Evolutionary conservation across 495 filamentous ascomycete genomes (phyloP).

Genomic region (Daldinia loculata): DNA sequence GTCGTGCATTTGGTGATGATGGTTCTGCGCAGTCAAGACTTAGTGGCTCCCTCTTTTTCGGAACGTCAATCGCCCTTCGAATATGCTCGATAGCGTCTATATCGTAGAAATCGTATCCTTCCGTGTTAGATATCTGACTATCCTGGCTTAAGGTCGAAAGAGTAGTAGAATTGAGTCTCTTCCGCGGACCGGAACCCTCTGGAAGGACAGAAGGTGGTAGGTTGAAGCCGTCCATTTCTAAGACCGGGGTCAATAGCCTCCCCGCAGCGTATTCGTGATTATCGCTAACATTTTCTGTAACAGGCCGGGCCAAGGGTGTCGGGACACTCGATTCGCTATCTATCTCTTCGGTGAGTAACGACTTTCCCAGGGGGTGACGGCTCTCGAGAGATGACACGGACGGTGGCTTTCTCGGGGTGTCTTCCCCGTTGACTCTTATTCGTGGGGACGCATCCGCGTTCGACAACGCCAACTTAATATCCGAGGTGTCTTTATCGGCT

Average conservation of each 20-base stretch:
- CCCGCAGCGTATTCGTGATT: slow-evolving; percentile 34
- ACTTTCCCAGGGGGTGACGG: slow-evolving; percentile 40
- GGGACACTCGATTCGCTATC: slow-evolving; percentile 80
- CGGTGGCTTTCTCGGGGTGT: slow-evolving; percentile 50
- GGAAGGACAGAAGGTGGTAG: slow-evolving; percentile 51
- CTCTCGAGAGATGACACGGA: slow-evolving; percentile 45
- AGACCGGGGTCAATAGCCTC: slow-evolving; percentile 51
- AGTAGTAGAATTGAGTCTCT: slow-evolving; percentile 55
- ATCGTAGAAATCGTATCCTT: slow-evolving; percentile 67
- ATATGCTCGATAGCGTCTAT: slow-evolving; percentile 58
- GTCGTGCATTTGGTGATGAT: slow-evolving; percentile 35
- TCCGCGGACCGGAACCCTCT: slow-evolving; percentile 42
- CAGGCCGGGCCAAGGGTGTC: slow-evolving; percentile 78
- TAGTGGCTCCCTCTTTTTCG: slow-evolving; percentile 40
- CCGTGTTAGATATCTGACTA: slow-evolving; percentile 56
- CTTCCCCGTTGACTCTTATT: slow-evolving; percentile 39
- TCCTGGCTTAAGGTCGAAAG: slow-evolving; percentile 54
- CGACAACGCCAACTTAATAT: slow-evolving; percentile 10
- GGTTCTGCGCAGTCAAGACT: slow-evolving; percentile 46
- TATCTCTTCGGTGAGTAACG: slow-evolving; percentile 60
- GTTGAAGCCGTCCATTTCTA: slow-evolving; percentile 54
- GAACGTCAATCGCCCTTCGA: slow-evolving; percentile 53
- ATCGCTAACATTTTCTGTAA: slow-evolving; percentile 56
- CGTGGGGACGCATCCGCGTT: slow-evolving; percentile 24
- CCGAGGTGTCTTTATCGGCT: background rate